Evolutionary conservation across 805 yeast genomes (phyloP), one percentile per base, ranked within the genome.

Genomic region (Yarrowia porcina): DNA sequence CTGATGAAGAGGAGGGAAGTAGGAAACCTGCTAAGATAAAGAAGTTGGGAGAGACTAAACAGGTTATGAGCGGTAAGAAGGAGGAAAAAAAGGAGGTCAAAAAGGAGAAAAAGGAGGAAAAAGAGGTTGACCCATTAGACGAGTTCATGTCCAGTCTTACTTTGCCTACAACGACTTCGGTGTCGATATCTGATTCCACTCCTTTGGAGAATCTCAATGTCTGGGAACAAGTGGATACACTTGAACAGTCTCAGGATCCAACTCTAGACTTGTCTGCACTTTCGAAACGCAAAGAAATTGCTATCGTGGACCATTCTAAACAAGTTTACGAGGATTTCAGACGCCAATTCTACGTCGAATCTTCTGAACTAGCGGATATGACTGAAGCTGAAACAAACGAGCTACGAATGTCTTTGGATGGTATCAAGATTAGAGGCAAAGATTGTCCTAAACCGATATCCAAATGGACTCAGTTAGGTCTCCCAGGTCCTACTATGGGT

Each of bases 391-490:
- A 89, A 56, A 84, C 87, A 1, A 79, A 79, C 1, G 79, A 77
- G 7, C 69, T 87, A 7, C 73, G 94, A 50, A 67, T 79, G 15
- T 74, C 75, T 50, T 69, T 84, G 44, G 91, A 85, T 65, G 86
- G 87, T n/a, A 85, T 90, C 32, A 82, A 82, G 54, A 83, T 89
- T 2, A 74, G 82, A 56, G 96, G 96, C 0, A 65, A 68, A 0
- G 71, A 77, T 41, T 80, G 83, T 42, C 85, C 87, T 0, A 77
- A 79, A 25, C 97, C 97, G 0, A 82, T 90, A 0, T 69, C 79
- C 41, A 82, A 83, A 62, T 93, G 97, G 96, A 78, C 88, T 2
- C 93, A 90, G 65, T 76, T 91, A 63, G 97, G 97, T 0, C 76
- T 94, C 0, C 87, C 96, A 0, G 74, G 83, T 0, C 77, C 80